Evolutionary conservation across 2,329 filamentous ascomycete species (phyloP).

Genomic region (Berkeleyomyces rouxiae): DNA sequence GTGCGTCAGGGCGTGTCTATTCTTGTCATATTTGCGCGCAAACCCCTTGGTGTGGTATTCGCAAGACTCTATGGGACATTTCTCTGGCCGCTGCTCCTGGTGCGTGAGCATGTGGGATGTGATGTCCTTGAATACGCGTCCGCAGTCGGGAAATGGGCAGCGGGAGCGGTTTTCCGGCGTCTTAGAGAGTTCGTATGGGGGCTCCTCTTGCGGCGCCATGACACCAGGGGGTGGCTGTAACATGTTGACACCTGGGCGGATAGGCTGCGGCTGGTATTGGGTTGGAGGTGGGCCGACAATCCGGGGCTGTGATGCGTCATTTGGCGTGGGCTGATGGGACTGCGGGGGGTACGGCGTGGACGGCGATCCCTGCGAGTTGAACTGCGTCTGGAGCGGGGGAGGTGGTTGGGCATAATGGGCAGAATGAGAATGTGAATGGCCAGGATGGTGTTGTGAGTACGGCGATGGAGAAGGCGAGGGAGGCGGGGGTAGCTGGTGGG

Average conservation of each 20-base stretch:
- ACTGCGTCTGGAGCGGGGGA: constrained; percentile 6
- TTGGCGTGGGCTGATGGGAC: not conserved
- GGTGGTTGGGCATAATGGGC: constrained; percentile 3
- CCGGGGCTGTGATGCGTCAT: not conserved
- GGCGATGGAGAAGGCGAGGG: not conserved
- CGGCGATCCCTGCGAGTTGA: not conserved
- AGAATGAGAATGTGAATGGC: constrained; percentile 1
- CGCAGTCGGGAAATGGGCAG: constrained; percentile 41
- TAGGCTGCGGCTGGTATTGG: constrained; percentile 7
- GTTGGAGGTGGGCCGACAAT: not conserved
- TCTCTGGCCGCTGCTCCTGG: constrained; percentile 82
- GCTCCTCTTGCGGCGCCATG: not conserved
- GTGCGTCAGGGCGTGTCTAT: constrained; percentile 85
- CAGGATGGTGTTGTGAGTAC: not conserved
- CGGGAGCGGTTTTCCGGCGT: constrained; percentile 28
- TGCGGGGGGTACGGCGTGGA: not conserved
- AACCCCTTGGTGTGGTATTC: constrained; percentile 92
- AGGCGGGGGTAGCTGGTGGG: not conserved
- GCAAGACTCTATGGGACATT: constrained; percentile 85
- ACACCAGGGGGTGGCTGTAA: constrained; percentile 6
- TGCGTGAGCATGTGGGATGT: constrained; percentile 94
- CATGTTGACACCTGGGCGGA: constrained; percentile 2
- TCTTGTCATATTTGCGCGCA: constrained; percentile 95
- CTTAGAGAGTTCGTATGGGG: constrained; percentile 16
- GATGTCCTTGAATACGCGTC: constrained; percentile 44